Evolutionary conservation across 768 basidiomycete genomes (phyloP), one percentile per base, ranked within the genome.

Genomic region (Brasilioporus rufonigricans): DNA sequence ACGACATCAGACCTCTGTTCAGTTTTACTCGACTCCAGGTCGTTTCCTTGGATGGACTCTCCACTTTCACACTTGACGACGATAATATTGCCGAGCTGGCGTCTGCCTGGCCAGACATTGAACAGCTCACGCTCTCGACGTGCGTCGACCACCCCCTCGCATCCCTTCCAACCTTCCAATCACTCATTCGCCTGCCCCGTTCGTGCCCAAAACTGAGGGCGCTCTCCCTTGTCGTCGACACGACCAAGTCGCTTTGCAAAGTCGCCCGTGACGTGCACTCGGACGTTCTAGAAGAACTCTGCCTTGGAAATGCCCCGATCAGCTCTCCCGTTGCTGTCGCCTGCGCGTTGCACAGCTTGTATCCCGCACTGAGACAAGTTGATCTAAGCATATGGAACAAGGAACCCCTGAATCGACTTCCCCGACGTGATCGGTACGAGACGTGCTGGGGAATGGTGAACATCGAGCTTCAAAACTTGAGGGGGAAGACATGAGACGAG

Each of bases 221-320:
- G 2, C 60, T 67, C 48, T 43, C 68, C 5, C 63, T 67, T 29
- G 68, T 70, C 39, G n/a, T 70, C 2, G 65, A 67, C 40, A 40
- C 55, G 19, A 64, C 57, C 5, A 31, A 38, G 1, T 26, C 39
- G 13, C 18, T 26, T 19, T 21, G 6, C 23, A 11, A 44, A 11
- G 16, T 36, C 14, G 35, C 4, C 21, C 8, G 23, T 0, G 44
- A 53, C 29, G 26, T 40, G 6, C 50, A 43, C 26, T 58, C 61
- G 0, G 41, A 33, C 13, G 14, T 43, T 2, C 52, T 67, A 2
- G 23, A n/a, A n/a, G 41, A 48, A 0, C 68, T 67, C 4, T 53
- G 55, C 18, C 53, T 67, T 1, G 66, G 63, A 12, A 70, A 67
- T 13, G 62, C 68, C 2, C 58, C 54, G 0, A 49, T 67, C 23